phyloP scores from a whole-genome alignment of 345 rosid genomes.

The Toxicodendron radicans region DNA sequence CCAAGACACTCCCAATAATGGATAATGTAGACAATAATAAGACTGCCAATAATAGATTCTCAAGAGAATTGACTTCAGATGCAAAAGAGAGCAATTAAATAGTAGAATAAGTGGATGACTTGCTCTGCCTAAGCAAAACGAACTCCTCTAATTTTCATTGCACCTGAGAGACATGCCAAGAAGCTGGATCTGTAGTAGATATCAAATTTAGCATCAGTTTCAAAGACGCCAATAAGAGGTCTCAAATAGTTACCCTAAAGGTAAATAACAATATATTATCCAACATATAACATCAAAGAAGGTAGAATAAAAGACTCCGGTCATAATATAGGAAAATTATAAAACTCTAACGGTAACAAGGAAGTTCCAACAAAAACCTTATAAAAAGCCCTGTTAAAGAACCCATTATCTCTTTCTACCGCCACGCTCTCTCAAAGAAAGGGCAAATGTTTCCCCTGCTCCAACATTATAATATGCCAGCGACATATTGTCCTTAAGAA shows the following conservation, averaged over 20 bases:
- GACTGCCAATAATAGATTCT: background rate
- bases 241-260: slow-evolving; percentile 5
- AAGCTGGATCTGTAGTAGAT: slow-evolving; percentile 30
- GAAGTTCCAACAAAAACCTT: slow-evolving; percentile 25
- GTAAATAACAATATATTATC: slow-evolving; percentile 24
- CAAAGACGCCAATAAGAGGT: slow-evolving; percentile 9
- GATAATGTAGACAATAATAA: background rate
- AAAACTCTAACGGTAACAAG: background rate
- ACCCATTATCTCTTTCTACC: slow-evolving; percentile 55
- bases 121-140: slow-evolving; percentile 9
- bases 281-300: slow-evolving; percentile 3
- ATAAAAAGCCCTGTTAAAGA: background rate
- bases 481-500: slow-evolving; percentile 60
- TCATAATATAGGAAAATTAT: slow-evolving; percentile 8
- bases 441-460: slow-evolving; percentile 43
- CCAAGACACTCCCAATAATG: background rate
- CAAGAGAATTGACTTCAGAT: background rate
- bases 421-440: slow-evolving; percentile 63
- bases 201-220: slow-evolving; percentile 26
- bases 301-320: background rate
- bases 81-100: background rate
- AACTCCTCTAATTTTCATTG: slow-evolving; percentile 12
- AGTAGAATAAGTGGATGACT: slow-evolving; percentile 9
- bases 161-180: slow-evolving; percentile 19
- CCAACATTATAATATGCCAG: slow-evolving; percentile 54